Evolutionary conservation across 2,329 filamentous ascomycete species (phyloP).

Genomic region (Pseudogymnoascus destructans): DNA sequence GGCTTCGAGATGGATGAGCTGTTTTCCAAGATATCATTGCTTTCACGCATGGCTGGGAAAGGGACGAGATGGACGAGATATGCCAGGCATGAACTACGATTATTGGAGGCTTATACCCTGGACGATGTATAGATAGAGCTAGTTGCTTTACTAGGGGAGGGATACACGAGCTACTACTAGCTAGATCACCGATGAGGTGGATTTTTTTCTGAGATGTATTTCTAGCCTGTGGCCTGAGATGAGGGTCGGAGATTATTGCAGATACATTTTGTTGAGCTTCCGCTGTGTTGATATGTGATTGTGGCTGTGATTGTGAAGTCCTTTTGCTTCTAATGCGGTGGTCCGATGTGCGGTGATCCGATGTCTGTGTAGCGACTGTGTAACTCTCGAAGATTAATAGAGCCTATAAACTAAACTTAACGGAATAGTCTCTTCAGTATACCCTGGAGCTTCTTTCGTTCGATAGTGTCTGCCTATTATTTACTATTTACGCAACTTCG

Average conservation of each 20-base stretch:
- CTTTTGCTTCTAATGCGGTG: background rate
- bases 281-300: background rate
- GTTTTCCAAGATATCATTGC: background rate
- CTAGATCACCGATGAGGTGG: background rate
- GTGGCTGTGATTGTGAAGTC: background rate
- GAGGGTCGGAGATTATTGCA: background rate
- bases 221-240: background rate
- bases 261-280: slow-evolving; percentile 3
- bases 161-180: background rate
- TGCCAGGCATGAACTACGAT: slow-evolving; percentile 2
- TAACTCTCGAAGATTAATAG: background rate
- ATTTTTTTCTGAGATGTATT: background rate
- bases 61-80: background rate
- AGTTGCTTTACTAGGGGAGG: background rate
- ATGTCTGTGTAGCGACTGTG: background rate
- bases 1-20: background rate
- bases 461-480: background rate
- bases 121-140: background rate
- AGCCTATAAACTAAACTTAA: background rate
- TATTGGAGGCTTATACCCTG: slow-evolving; percentile 6
- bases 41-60: background rate
- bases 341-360: background rate
- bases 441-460: background rate
- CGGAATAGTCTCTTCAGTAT: background rate
- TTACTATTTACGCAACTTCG: background rate